A percentile compares a stretch with the other conserved stretches of the same genome.
These are phyloP conservation scores for Penicillium robsamsonii DNA, from an alignment of 495 filamentous ascomycete genomes.

Conservation along the genomic window DNA sequence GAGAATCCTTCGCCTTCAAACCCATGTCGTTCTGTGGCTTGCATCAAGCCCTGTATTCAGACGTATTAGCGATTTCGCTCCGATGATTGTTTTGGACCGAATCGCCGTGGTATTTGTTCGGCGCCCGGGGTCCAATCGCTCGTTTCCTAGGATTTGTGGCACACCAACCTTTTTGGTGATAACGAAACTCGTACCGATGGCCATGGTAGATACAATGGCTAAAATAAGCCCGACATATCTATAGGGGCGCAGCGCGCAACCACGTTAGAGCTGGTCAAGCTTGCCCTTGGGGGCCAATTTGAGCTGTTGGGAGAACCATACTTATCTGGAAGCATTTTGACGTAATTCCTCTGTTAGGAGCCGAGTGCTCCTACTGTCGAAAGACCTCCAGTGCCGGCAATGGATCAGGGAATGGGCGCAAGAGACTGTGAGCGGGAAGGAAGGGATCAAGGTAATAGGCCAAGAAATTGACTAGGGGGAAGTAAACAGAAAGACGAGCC, in stretches of 20 bases:
- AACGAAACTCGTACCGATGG: conserved; percentile 94
- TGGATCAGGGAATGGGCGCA: conserved; percentile 17
- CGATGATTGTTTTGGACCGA: background rate
- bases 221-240: conserved; percentile 89
- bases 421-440: conserved; percentile 25
- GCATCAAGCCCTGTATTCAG: conserved; percentile 70
- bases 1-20: conserved; percentile 96
- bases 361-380: conserved; percentile 40
- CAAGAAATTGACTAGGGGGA: background rate
- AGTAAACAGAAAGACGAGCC: conserved; percentile 28
- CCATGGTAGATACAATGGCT: conserved; percentile 88
- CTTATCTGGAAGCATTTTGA: conserved; percentile 83
- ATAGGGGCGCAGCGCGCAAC: conserved; percentile 22
- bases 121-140: background rate
- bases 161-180: conserved; percentile 83
- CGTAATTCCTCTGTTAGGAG: conserved; percentile 34
- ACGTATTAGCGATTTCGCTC: conserved; percentile 21
- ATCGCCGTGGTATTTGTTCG: conserved; percentile 3
- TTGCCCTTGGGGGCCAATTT: conserved; percentile 12
- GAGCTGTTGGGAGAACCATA: conserved; percentile 43
- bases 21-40: conserved; percentile 84
- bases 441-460: conserved; percentile 1
- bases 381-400: conserved; percentile 41
- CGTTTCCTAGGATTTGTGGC: conserved; percentile 1
- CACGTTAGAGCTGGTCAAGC: conserved; percentile 35